Conservation (phyloP, 177 flowering plant genomes). For the Tripterygium wilfordii region DNA sequence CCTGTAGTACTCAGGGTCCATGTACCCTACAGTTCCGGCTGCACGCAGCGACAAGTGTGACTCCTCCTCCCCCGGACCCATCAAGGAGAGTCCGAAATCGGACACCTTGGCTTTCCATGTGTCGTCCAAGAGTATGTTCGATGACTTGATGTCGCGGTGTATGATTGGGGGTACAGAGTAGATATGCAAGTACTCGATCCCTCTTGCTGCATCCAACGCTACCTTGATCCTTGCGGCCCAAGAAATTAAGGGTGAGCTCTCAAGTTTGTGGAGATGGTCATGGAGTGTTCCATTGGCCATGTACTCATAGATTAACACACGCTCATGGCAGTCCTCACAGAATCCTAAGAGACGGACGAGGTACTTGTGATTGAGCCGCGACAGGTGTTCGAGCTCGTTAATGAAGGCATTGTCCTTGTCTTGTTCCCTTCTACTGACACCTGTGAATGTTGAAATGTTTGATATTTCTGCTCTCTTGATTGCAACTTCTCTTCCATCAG, state of each 20-base stretch:
- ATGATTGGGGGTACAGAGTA: slow-evolving; percentile 65
- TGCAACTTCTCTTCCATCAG: slow-evolving; percentile 66
- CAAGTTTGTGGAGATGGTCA: slow-evolving; percentile 64
- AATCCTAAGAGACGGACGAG: slow-evolving; percentile 63
- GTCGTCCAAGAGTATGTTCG: slow-evolving; percentile 71
- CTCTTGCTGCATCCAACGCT: slow-evolving; percentile 74
- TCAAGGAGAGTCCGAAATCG: slow-evolving; percentile 76
- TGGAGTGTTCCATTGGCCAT: slow-evolving; percentile 63
- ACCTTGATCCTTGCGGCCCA: slow-evolving; percentile 55
- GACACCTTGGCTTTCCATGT: slow-evolving; percentile 72
- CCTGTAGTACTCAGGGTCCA: slow-evolving; percentile 87
- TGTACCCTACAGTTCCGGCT: slow-evolving; percentile 85
- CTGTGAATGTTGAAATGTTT: slow-evolving; percentile 7
- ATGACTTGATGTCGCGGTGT: slow-evolving; percentile 85
- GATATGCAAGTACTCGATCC: slow-evolving; percentile 71
- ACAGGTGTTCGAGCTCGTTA: slow-evolving; percentile 63
- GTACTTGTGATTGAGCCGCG: slow-evolving; percentile 70
- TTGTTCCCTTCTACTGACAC: slow-evolving; percentile 32
- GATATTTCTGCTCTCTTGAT: slow-evolving; percentile 66
- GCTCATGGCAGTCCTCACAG: slow-evolving; percentile 53
- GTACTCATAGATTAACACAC: slow-evolving; percentile 62
- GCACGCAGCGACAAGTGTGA: slow-evolving; percentile 56
- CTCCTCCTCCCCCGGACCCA: slow-evolving; percentile 55
- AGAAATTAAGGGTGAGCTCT: slow-evolving; percentile 33
- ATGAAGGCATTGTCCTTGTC: slow-evolving; percentile 67